Evolutionary conservation across 2,329 filamentous ascomycete species (phyloP).

Genomic region (Rasamsonia emersonii): DNA sequence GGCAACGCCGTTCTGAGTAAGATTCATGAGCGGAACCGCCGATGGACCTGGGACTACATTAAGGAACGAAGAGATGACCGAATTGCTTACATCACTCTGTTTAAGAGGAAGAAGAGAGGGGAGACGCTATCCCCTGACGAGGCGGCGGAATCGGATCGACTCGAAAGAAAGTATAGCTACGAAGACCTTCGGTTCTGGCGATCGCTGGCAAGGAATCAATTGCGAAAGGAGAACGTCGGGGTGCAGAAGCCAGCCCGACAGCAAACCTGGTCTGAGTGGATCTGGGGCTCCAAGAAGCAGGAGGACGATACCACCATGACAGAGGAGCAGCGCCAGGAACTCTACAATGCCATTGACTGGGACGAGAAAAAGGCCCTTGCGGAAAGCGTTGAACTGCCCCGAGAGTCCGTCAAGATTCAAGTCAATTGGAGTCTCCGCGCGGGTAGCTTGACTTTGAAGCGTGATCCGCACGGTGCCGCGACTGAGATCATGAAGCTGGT

Average conservation of each 20-base stretch:
- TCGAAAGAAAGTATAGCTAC: conserved; percentile 85
- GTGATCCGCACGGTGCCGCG: conserved; percentile 67
- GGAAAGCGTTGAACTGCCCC: conserved; percentile 79
- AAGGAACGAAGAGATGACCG: conserved; percentile 86
- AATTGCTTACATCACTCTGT: conserved; percentile 79
- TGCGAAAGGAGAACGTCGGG: conserved; percentile 89
- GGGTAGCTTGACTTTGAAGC: conserved; percentile 88
- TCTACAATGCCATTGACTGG: conserved; percentile 97
- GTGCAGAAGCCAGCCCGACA: conserved; percentile 65
- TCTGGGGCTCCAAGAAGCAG: conserved; percentile 73
- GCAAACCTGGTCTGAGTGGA: conserved; percentile 85
- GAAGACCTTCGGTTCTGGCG: conserved; percentile 97
- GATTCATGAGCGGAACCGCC: conserved; percentile 86
- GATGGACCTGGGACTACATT: conserved; percentile 96
- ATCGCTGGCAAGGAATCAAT: conserved; percentile 83
- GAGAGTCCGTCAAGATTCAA: conserved; percentile 87
- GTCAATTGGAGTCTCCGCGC: conserved; percentile 88
- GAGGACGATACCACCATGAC: conserved; percentile 78
- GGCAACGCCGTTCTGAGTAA: conserved; percentile 82
- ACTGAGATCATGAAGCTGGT: conserved; percentile 82
- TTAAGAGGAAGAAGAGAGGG: conserved; percentile 85
- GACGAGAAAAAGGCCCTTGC: conserved; percentile 88
- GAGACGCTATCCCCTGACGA: conserved; percentile 61
- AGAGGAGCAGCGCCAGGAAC: conserved; percentile 88
- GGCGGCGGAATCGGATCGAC: conserved; percentile 58